Conservation (phyloP, 257 asterid genomes). For the Gentiana macrophylla region DNA sequence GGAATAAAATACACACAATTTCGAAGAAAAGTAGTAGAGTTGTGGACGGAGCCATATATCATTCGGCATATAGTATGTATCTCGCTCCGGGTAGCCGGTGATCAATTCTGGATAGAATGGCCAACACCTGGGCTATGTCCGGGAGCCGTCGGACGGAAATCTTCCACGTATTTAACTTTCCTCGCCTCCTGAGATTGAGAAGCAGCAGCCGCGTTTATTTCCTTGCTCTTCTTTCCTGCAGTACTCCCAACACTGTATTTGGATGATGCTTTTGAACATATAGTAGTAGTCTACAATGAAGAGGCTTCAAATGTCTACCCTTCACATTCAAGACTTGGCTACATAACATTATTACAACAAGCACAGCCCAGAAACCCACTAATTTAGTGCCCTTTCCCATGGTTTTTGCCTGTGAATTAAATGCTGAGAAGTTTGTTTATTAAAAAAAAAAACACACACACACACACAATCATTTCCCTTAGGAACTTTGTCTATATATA, state of each 20-base stretch:
- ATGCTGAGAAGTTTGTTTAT: too few relatives aligned
- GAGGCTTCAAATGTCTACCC: constrained; percentile 20
- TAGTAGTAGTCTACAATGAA: constrained; percentile 5
- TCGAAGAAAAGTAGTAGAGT: too few relatives aligned
- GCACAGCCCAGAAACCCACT: constrained; percentile 2
- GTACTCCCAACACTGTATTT: background rate
- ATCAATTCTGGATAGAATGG: constrained; percentile 17
- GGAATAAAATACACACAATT: too few relatives aligned
- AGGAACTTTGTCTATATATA: too few relatives aligned
- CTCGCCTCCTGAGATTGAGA: constrained; percentile 1
- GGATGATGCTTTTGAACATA: constrained; percentile 5
- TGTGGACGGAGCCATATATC: too few relatives aligned
- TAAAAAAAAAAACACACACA: too few relatives aligned
- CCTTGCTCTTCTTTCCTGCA: background rate
- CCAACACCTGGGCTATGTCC: constrained; percentile 35
- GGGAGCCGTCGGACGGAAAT: constrained; percentile 23
- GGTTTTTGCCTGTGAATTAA: too few relatives aligned
- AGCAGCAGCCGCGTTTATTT: background rate
- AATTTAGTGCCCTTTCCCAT: constrained; percentile 2
- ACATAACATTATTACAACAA: constrained; percentile 14
- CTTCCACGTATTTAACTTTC: constrained; percentile 10
- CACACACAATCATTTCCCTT: too few relatives aligned
- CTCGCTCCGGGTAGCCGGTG: too few relatives aligned
- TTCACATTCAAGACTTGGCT: constrained; percentile 17
- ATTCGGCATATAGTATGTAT: too few relatives aligned